A percentile compares a stretch with the other conserved stretches of the same genome.
phyloP scores from a whole-genome alignment of 257 asterid genomes.

The Primulina tabacum region DNA sequence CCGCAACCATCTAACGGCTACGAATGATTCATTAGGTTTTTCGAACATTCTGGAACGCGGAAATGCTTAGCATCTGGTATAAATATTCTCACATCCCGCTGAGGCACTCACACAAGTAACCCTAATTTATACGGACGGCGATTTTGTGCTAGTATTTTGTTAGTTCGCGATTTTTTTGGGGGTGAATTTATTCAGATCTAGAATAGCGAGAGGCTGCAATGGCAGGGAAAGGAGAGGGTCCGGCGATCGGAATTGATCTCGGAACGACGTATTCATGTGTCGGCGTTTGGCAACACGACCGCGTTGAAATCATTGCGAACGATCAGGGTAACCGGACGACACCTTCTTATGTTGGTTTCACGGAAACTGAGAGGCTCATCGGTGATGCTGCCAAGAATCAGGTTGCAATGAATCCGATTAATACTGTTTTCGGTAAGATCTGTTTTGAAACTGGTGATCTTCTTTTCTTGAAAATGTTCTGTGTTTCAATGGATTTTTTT shows the following conservation, averaged over 20 bases:
- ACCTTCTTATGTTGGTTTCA: slow-evolving; percentile 49
- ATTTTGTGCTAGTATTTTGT: not conserved
- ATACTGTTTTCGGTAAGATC: slow-evolving; percentile 49
- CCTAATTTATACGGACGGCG: slow-evolving; percentile 15
- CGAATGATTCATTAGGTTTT: slow-evolving; percentile 14
- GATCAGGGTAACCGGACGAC: slow-evolving; percentile 56
- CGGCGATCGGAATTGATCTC: not conserved
- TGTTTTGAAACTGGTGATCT: not conserved
- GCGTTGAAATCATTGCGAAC: slow-evolving; percentile 32
- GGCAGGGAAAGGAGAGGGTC: slow-evolving; percentile 39
- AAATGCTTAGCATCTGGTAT: slow-evolving; percentile 8
- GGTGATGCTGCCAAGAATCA: slow-evolving; percentile 60
- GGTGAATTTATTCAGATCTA: slow-evolving; percentile 4
- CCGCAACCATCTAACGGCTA: slow-evolving; percentile 14
- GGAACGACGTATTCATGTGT: not conserved
- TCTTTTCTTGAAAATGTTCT: no score
- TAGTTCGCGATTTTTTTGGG: not conserved
- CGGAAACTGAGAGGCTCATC: slow-evolving; percentile 47
- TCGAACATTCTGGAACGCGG: slow-evolving; percentile 36
- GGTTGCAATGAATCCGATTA: slow-evolving; percentile 52
- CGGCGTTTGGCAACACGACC: not conserved
- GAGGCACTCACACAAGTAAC: not conserved
- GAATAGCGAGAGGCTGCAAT: slow-evolving; percentile 17
- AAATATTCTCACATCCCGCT: not conserved
- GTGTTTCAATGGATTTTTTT: no score